A percentile compares a stretch with the other conserved stretches of the same genome.
Evolutionary conservation across 23 red algal genomes (phyloP).

Genomic region (Gracilaria gracilis): DNA sequence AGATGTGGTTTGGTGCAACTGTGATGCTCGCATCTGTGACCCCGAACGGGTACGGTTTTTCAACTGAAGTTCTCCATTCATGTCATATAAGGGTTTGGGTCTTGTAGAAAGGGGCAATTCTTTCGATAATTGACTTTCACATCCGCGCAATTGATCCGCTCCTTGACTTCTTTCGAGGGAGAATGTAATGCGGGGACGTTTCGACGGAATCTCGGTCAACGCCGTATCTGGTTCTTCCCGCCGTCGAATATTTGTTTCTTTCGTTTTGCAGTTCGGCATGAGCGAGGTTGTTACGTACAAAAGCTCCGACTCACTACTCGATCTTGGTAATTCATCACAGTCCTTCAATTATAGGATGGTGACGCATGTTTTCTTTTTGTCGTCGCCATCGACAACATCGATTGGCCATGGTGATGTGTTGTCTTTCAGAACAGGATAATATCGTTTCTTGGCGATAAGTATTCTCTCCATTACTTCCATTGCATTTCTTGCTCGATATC

Average conservation of each 20-base stretch:
- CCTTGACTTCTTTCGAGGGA: not conserved
- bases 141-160: not conserved
- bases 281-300: not conserved
- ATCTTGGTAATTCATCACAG: not conserved
- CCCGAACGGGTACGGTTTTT: not conserved
- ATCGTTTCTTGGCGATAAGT: constrained; percentile 46
- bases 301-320: not conserved
- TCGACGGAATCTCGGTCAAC: not conserved
- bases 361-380: not conserved
- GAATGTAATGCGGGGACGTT: not conserved
- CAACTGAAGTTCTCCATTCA: not conserved
- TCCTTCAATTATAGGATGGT: not conserved
- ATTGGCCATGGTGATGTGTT: not conserved
- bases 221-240: not conserved
- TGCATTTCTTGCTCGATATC: constrained; percentile 77
- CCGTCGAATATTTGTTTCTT: not conserved
- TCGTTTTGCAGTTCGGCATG: not conserved
- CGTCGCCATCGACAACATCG: not conserved
- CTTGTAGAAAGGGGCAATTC: not conserved
- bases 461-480: constrained; percentile 80
- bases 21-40: not conserved
- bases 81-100: not conserved
- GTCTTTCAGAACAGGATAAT: not conserved
- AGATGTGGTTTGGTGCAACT: not conserved
- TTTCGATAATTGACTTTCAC: not conserved